phyloP scores from a whole-genome alignment of 352 stramenopile species.

The Phytophthora melonis region DNA sequence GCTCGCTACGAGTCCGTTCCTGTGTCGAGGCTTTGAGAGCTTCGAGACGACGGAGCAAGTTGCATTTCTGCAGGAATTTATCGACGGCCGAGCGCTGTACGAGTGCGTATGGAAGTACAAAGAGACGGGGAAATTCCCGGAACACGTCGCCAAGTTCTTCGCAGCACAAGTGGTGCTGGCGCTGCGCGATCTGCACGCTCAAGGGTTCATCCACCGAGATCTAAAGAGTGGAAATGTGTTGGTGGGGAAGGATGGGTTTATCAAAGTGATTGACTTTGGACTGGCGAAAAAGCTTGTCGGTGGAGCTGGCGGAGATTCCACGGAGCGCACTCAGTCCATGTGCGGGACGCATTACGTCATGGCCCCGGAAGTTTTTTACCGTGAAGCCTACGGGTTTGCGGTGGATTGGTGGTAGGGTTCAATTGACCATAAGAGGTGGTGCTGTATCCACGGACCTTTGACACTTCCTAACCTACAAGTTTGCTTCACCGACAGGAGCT shows the following conservation, averaged over 20 bases:
- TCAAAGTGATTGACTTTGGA: slow-evolving; percentile 82
- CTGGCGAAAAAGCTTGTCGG: slow-evolving; percentile 48
- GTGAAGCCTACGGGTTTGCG: slow-evolving; percentile 39
- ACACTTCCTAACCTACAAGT: not conserved
- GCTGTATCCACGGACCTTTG: not conserved
- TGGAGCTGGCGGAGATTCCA: not conserved
- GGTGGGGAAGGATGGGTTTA: slow-evolving; percentile 47
- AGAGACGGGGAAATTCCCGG: slow-evolving; percentile 51
- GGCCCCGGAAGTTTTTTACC: slow-evolving; percentile 72
- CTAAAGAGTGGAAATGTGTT: slow-evolving; percentile 87
- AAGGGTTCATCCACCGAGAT: slow-evolving; percentile 77
- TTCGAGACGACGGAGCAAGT: slow-evolving; percentile 41
- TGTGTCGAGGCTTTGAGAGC: slow-evolving; percentile 49
- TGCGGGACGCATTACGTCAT: slow-evolving; percentile 85
- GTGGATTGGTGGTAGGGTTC: slow-evolving; percentile 76
- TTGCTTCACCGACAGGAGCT: slow-evolving; percentile 46
- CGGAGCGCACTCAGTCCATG: slow-evolving; percentile 47
- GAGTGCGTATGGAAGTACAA: slow-evolving; percentile 74
- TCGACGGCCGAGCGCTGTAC: slow-evolving; percentile 72
- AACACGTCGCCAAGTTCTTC: slow-evolving; percentile 66
- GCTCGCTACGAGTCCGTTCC: slow-evolving; percentile 48
- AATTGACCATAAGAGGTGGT: no score
- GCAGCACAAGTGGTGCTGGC: slow-evolving; percentile 77
- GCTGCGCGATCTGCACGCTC: slow-evolving; percentile 56
- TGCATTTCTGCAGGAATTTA: slow-evolving; percentile 60